Evolutionary conservation across 164 flowering plant genomes (phyloP).

Genomic region (Vitis labrusca): DNA sequence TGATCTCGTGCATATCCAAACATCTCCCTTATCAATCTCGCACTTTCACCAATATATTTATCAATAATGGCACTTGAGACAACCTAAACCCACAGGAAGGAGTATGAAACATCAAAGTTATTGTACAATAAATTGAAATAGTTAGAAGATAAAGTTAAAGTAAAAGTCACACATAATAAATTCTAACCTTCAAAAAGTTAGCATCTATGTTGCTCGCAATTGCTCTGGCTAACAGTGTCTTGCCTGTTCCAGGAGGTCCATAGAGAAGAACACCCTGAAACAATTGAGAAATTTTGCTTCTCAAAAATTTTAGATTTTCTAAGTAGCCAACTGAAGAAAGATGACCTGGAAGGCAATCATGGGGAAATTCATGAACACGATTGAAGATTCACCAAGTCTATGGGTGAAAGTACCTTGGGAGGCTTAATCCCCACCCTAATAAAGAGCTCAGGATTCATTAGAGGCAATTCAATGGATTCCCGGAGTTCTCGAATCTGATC

Average conservation of each 20-base stretch:
- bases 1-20: conserved; percentile 96
- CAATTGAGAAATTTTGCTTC: background rate
- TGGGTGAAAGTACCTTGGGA: conserved; percentile 62
- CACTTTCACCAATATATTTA: conserved; percentile 95
- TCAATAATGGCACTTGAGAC: conserved; percentile 96
- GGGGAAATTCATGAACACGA: too few species aligned
- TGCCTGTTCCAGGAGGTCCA: conserved; percentile 98
- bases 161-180: background rate
- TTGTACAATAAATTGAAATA: too few species aligned
- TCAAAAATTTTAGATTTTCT: too few species aligned
- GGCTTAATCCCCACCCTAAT: conserved; percentile 91
- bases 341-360: too few species aligned
- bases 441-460: conserved; percentile 97
- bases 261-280: conserved; percentile 92
- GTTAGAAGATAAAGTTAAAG: background rate
- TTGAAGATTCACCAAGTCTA: too few species aligned
- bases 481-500: conserved; percentile 78
- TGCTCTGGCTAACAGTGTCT: conserved; percentile 90
- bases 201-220: conserved; percentile 97
- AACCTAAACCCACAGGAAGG: conserved; percentile 45
- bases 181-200: conserved; percentile 79
- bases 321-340: too few species aligned
- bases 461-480: conserved; percentile 92
- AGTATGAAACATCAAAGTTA: background rate
- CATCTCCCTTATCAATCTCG: conserved; percentile 90